Percentiles rank a stretch among this genome's conserved stretches.
These are phyloP conservation scores for Rhodosporidiobolus odoratus DNA, from an alignment of 768 basidiomycete genomes.

Conservation along the genomic window DNA sequence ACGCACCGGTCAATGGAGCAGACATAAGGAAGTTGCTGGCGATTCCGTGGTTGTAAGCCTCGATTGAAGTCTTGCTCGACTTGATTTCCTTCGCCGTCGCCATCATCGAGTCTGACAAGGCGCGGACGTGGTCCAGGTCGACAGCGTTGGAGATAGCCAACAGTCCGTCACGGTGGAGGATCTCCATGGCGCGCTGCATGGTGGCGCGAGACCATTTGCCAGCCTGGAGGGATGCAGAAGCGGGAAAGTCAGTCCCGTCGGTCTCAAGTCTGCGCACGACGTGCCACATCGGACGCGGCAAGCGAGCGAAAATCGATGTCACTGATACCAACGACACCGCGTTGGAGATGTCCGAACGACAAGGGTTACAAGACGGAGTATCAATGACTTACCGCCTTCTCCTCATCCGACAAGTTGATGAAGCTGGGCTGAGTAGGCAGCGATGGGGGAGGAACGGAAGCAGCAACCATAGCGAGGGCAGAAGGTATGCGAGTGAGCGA, in stretches of 20 bases:
- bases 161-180: slow-evolving; percentile 3
- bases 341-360: not conserved
- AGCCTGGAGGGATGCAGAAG: not conserved
- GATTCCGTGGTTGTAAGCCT: not conserved
- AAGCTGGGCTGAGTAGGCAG: not conserved
- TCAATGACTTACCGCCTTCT: not conserved
- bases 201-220: slow-evolving; percentile 3
- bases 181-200: slow-evolving; percentile 1
- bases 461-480: not conserved
- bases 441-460: not conserved
- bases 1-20: slow-evolving; percentile 1
- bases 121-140: not conserved
- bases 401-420: not conserved
- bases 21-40: slow-evolving; percentile 9
- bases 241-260: not conserved
- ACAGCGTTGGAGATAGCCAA: not conserved
- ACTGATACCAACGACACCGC: not conserved
- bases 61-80: not conserved
- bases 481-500: not conserved
- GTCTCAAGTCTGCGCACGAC: no score
- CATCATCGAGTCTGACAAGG: not conserved
- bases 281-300: no score
- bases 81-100: not conserved
- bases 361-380: not conserved
- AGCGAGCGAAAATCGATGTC: no score